Percentiles rank a stretch among this genome's conserved stretches.
Conservation (phyloP, 2,329 filamentous ascomycete genomes). For the Cladosporium sp. region DNA sequence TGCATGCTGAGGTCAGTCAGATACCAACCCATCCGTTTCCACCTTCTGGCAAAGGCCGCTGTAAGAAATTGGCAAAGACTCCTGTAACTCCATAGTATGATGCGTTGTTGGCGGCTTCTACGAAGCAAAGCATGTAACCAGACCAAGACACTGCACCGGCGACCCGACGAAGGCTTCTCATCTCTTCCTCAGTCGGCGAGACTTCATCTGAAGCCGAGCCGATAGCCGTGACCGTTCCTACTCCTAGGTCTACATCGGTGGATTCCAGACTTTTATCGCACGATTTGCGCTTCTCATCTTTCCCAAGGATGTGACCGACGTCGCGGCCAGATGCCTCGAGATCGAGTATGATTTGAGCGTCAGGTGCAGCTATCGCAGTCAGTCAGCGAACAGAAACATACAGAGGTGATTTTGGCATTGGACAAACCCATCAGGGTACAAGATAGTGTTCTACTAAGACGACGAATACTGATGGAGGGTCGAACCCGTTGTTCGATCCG, state of each 20-base stretch:
- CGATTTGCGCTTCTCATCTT: background rate
- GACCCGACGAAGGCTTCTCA: too few species aligned
- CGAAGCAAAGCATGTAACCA: slow-evolving; percentile 49
- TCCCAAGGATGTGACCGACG: background rate
- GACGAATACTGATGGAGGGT: too few species aligned
- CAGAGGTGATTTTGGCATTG: too few species aligned
- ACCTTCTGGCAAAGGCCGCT: slow-evolving; percentile 49
- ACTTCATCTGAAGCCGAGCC: too few species aligned
- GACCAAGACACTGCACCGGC: too few species aligned
- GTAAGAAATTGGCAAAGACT: slow-evolving; percentile 56
- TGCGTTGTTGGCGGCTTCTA: slow-evolving; percentile 56
- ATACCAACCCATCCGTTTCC: slow-evolving; percentile 25
- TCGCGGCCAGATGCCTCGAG: background rate
- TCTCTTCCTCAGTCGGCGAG: too few species aligned
- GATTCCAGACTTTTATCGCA: too few species aligned
- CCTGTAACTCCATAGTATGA: slow-evolving; percentile 54
- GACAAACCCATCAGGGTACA: too few species aligned
- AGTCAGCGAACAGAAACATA: background rate
- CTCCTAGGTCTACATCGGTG: too few species aligned
- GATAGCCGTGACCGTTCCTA: too few species aligned
- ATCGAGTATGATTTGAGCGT: background rate
- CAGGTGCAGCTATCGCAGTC: background rate
- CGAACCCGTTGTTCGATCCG: too few species aligned
- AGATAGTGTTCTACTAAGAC: too few species aligned
- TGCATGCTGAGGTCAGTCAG: background rate